Evolutionary conservation across 208 protist species (phyloP).

Genomic region (Acanthamoeba castellanii): DNA sequence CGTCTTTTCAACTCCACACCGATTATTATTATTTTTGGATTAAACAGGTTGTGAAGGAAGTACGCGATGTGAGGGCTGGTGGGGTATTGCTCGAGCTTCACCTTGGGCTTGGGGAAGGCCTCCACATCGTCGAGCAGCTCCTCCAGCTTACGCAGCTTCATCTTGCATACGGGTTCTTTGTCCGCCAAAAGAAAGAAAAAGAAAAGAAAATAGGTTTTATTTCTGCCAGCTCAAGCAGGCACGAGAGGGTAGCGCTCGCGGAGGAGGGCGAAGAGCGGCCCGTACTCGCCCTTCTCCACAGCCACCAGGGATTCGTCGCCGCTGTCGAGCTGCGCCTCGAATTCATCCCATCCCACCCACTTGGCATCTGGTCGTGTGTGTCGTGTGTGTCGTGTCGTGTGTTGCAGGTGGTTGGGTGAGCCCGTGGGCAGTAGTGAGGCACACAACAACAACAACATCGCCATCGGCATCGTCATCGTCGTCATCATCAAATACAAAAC

Average conservation of each 20-base stretch:
- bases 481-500: too few relatives aligned
- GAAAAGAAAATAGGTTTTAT: too few relatives aligned
- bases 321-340: background rate
- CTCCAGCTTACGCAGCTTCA: slow-evolving; percentile 79
- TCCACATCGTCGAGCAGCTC: slow-evolving; percentile 75
- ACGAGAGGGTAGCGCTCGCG: slow-evolving; percentile 5
- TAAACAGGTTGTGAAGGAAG: slow-evolving; percentile 16
- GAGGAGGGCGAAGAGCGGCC: background rate
- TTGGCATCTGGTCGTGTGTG: too few relatives aligned
- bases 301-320: background rate
- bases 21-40: too few relatives aligned
- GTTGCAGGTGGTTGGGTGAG: too few relatives aligned
- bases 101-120: slow-evolving; percentile 74
- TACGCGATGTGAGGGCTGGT: slow-evolving; percentile 77
- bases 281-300: background rate
- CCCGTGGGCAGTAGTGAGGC: too few relatives aligned
- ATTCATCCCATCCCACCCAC: background rate
- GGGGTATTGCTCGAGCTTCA: slow-evolving; percentile 80
- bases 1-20: too few relatives aligned
- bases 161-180: background rate
- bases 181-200: too few relatives aligned
- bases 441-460: too few relatives aligned
- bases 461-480: too few relatives aligned
- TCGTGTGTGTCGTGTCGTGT: too few relatives aligned
- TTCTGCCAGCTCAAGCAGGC: too few relatives aligned